These are phyloP conservation scores for Globisporangium yorkense DNA, from an alignment of 352 stramenopile species.

Conservation along the genomic window DNA sequence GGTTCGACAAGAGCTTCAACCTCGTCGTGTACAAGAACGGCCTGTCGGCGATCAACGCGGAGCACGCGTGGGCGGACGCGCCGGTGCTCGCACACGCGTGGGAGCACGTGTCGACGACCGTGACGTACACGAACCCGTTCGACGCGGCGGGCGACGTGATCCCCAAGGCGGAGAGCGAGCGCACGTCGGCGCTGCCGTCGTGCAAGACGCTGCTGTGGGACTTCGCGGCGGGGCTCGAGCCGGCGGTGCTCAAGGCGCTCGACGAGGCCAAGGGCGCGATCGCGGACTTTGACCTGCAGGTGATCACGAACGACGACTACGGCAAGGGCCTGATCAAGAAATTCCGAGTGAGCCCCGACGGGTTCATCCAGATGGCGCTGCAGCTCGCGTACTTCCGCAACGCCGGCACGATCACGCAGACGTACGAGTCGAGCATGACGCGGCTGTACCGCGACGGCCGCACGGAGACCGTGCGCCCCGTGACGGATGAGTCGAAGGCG, in stretches of 20 bases:
- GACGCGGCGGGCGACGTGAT: slow-evolving; percentile 43
- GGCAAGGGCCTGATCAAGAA: slow-evolving; percentile 89
- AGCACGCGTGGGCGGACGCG: slow-evolving; percentile 92
- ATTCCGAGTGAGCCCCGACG: slow-evolving; percentile 92
- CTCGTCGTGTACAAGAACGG: slow-evolving; percentile 94
- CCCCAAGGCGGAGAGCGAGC: slow-evolving; percentile 38
- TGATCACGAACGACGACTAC: slow-evolving; percentile 86
- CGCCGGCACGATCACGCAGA: slow-evolving; percentile 90
- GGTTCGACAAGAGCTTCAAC: slow-evolving; percentile 98
- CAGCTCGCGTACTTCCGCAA: slow-evolving; percentile 95
- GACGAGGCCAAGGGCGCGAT: slow-evolving; percentile 58
- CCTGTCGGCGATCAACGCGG: slow-evolving; percentile 89
- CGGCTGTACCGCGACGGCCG: slow-evolving; percentile 94
- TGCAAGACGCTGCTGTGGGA: slow-evolving; percentile 61
- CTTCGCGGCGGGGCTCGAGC: slow-evolving; percentile 44
- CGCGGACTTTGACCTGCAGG: slow-evolving; percentile 85
- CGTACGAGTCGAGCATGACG: slow-evolving; percentile 97
- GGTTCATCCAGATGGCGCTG: slow-evolving; percentile 95
- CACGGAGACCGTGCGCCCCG: slow-evolving; percentile 90
- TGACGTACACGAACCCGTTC: slow-evolving; percentile 50
- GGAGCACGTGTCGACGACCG: slow-evolving; percentile 69
- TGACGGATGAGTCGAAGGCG: slow-evolving; percentile 85
- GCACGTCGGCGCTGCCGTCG: slow-evolving; percentile 33
- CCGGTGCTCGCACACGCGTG: slow-evolving; percentile 83
- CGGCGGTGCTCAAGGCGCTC: slow-evolving; percentile 48